phyloP scores from a whole-genome alignment of 805 yeast genomes.

The Pichia nakasei region DNA sequence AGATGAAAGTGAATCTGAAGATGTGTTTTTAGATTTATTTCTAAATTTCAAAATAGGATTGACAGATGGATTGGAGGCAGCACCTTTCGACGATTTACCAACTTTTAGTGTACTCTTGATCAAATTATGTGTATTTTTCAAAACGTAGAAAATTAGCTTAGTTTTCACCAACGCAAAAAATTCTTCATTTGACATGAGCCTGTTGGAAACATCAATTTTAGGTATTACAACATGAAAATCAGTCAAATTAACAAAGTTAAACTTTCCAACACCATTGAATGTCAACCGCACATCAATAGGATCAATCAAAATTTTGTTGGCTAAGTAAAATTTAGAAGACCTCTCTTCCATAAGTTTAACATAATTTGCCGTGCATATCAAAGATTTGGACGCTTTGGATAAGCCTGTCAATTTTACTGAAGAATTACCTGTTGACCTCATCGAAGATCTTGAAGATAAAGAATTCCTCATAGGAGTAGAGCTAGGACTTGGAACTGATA shows the following conservation, averaged over 20 bases:
- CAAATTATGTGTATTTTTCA: conserved; percentile 67
- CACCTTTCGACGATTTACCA: conserved; percentile 4
- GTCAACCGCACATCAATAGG: conserved; percentile 45
- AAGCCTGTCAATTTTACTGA: not conserved
- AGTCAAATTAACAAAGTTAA: conserved; percentile 66
- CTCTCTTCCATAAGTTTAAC: conserved; percentile 34
- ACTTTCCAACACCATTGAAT: conserved; percentile 67
- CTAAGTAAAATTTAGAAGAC: conserved; percentile 34
- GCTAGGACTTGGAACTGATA: not conserved
- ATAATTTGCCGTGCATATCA: conserved; percentile 7
- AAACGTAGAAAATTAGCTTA: conserved; percentile 44
- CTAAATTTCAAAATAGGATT: conserved; percentile 7
- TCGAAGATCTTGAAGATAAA: not conserved
- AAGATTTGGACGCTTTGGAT: not conserved
- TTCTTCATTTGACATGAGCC: conserved; percentile 68
- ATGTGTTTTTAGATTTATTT: not conserved
- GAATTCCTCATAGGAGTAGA: not conserved
- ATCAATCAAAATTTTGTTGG: conserved; percentile 26
- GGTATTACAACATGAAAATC: conserved; percentile 64
- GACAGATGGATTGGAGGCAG: conserved; percentile 5
- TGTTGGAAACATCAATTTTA: conserved; percentile 44
- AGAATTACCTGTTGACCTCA: not conserved
- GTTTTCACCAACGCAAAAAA: conserved; percentile 53
- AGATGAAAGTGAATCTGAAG: not conserved
- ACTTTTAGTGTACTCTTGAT: conserved; percentile 59